Evolutionary conservation across 208 protist genomes (phyloP).

Genomic region (Leishmania tarentolae): DNA sequence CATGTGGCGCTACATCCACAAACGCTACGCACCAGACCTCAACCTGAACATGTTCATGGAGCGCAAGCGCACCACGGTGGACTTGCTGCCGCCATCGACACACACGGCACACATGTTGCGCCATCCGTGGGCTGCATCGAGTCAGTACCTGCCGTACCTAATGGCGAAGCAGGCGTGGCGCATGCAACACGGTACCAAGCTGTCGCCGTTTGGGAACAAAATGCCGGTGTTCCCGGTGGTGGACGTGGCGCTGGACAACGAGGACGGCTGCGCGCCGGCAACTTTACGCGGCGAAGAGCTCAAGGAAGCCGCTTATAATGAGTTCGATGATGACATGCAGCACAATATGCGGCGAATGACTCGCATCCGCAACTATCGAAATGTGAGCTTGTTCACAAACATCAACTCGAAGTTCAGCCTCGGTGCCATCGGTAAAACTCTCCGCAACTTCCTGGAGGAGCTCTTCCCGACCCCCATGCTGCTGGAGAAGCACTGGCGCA

Average conservation of each 20-base stretch:
- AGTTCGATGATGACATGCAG: constrained; percentile 9
- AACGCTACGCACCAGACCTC: constrained; percentile 19
- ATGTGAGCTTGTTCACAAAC: constrained; percentile 7
- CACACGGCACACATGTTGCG: constrained; percentile 27
- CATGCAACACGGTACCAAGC: constrained; percentile 4
- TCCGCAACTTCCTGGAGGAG: constrained; percentile 20
- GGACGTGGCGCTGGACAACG: constrained; percentile 27
- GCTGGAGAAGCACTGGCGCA: constrained; percentile 10
- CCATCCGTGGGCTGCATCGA: constrained; percentile 21
- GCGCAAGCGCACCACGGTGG: constrained; percentile 8
- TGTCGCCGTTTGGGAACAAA: neutral
- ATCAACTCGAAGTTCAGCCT: constrained; percentile 25
- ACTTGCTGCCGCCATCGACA: constrained; percentile 22
- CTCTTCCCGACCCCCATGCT: constrained; percentile 23
- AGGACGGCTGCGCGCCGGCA: constrained; percentile 24
- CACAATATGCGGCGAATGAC: neutral
- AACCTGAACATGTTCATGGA: constrained; percentile 23
- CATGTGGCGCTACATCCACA: constrained; percentile 30
- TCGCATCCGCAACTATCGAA: constrained; percentile 6
- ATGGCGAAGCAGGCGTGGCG: constrained; percentile 29
- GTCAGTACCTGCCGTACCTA: constrained; percentile 28
- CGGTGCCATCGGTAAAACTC: neutral
- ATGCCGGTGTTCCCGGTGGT: constrained; percentile 18
- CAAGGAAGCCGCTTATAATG: constrained; percentile 10
- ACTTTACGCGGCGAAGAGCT: constrained; percentile 9